Evolutionary conservation across 495 filamentous ascomycete species (phyloP), one percentile per base, ranked within the genome.

Genomic region (Tuber microsphaerosporum): DNA sequence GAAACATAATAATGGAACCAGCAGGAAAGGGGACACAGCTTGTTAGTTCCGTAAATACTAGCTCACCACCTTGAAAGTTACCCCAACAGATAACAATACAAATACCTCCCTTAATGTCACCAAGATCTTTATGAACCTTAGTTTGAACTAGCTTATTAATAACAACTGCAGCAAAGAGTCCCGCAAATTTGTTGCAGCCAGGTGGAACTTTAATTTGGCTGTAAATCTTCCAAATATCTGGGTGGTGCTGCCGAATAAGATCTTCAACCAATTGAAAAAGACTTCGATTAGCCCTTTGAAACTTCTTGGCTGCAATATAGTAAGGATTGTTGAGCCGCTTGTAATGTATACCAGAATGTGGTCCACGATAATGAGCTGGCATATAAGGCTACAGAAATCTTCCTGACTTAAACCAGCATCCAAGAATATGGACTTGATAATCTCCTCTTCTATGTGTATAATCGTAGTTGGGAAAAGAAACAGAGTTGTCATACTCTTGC

Each of bases 1-100:
- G 26, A 37, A 73, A 61, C 16, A 73, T 51, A 46, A 73, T 41
- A 73, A 73, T 73, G 2, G 71, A 48, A 2, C 71, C 19, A 39
- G 45, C 12, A 61, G 17, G 45, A 51, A 73, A 73, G 0, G 45
- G 31, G 10, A 73, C 10, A 20, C 46, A 45, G 34, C 34, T 37
- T 7, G n/a, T 39, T 1, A 73, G 44, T 16, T 73, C 71, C 0
- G 26, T 20, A n/a, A 73, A 73, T 0, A 73, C 45, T 20, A 73
- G 1, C 31, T 51, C 43, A 3, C 42, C 71, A 12, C 71, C 71
- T 56, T 0, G 0, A 26, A 56, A 56, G 2, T 56, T 12, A 56
- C 22, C 9, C 44, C 45, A 73, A 73, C 26, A 56, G 10, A 73
- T 73, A 31, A 73, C 9, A 12, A 73, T 9, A 37, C 44, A 73